Percentiles rank a stretch among this genome's conserved stretches.
Conservation (phyloP, 2,329 filamentous ascomycete species). For the Geosmithia flava region DNA sequence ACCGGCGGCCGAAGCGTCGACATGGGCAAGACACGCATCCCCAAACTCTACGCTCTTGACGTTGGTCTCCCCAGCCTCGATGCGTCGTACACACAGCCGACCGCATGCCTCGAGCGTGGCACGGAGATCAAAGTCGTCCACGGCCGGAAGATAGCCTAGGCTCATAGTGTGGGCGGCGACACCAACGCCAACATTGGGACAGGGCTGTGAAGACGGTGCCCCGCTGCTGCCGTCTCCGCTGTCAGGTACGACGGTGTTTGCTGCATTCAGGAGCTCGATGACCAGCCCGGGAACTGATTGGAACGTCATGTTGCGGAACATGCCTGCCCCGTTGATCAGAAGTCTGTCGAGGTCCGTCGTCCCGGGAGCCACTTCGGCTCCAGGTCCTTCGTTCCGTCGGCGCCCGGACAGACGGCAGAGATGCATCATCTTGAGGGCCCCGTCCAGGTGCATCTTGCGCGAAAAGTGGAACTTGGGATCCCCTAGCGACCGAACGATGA, state of each 20-base stretch:
- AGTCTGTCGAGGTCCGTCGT: slow-evolving; percentile 21
- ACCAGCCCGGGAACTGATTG: slow-evolving; percentile 28
- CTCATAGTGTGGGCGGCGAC: slow-evolving; percentile 12
- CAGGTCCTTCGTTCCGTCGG: slow-evolving; percentile 4
- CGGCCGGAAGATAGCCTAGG: slow-evolving; percentile 14
- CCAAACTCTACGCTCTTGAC: slow-evolving; percentile 26
- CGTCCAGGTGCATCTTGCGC: slow-evolving; percentile 34
- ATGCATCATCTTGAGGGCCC: slow-evolving; percentile 20
- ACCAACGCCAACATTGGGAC: no score
- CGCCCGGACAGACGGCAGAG: slow-evolving; percentile 15
- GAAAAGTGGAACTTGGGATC: slow-evolving; percentile 40
- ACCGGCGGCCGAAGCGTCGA: slow-evolving; percentile 18
- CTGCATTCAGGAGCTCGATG: slow-evolving; percentile 23
- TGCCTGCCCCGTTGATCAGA: slow-evolving; percentile 24
- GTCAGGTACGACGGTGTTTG: slow-evolving; percentile 7
- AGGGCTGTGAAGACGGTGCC: background rate
- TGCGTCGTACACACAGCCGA: slow-evolving; percentile 17
- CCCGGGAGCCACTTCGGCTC: slow-evolving; percentile 7
- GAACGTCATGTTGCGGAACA: slow-evolving; percentile 27
- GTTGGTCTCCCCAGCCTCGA: slow-evolving; percentile 30
- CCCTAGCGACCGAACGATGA: slow-evolving; percentile 27
- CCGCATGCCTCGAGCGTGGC: slow-evolving; percentile 14
- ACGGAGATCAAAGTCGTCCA: slow-evolving; percentile 17
- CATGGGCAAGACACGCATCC: slow-evolving; percentile 16
- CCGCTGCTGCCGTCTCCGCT: slow-evolving; percentile 15